Conservation (phyloP, 1,284 basidiomycete genomes). For the Trichosporon sp. region DNA sequence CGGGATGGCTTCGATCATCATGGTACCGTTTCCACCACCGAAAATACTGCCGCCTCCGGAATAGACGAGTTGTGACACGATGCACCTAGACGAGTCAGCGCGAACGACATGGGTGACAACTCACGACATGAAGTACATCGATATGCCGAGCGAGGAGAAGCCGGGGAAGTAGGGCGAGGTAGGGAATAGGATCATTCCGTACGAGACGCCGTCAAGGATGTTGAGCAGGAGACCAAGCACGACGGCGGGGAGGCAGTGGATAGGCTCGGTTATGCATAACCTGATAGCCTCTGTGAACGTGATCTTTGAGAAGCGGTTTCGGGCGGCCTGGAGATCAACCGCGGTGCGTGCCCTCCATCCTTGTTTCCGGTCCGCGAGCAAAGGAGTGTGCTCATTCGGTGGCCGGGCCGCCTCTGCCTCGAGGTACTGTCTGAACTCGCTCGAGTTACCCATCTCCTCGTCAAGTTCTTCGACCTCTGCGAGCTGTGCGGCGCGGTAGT, state of each 20-base stretch:
- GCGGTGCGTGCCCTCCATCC: slow-evolving; percentile 15
- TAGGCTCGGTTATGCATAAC: slow-evolving; percentile 49
- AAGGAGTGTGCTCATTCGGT: slow-evolving; percentile 12
- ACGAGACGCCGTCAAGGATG: slow-evolving; percentile 79
- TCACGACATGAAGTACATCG: slow-evolving; percentile 85
- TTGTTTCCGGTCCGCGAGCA: slow-evolving; percentile 14
- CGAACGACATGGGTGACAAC: slow-evolving; percentile 28
- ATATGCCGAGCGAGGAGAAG: slow-evolving; percentile 84
- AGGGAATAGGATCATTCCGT: slow-evolving; percentile 73
- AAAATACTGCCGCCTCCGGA: slow-evolving; percentile 84
- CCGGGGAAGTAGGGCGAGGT: slow-evolving; percentile 70
- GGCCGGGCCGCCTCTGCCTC: slow-evolving; percentile 4
- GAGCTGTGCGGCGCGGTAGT: slow-evolving; percentile 6
- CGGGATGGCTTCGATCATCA: slow-evolving; percentile 99
- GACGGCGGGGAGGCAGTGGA: slow-evolving; percentile 68
- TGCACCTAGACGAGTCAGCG: slow-evolving; percentile 50
- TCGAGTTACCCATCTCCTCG: slow-evolving; percentile 12
- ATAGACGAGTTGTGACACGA: slow-evolving; percentile 80
- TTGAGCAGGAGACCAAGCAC: slow-evolving; percentile 82
- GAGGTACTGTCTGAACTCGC: slow-evolving; percentile 16
- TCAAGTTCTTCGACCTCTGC: slow-evolving; percentile 10
- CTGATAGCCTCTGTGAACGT: slow-evolving; percentile 33
- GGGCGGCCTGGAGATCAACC: slow-evolving; percentile 10
- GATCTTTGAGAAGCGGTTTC: slow-evolving; percentile 28
- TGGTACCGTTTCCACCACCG: slow-evolving; percentile 78